Evolutionary conservation across 179 eudicot species (phyloP), one percentile per base, ranked within the genome.

Genomic region (Spergularia azorica): DNA sequence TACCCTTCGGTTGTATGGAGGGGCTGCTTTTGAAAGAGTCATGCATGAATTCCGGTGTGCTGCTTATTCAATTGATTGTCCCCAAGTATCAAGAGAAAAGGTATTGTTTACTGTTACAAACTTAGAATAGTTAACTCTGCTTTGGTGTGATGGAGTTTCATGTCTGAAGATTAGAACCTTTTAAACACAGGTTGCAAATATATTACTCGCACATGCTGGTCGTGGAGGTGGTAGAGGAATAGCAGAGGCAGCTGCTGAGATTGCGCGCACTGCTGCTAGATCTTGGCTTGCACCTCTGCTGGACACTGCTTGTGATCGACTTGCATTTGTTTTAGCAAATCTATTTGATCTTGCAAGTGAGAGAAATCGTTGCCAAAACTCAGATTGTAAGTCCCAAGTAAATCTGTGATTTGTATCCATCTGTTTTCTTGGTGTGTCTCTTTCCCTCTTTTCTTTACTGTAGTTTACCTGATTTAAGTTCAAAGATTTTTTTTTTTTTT

Each of bases 21-120:
- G 99, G 59, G 99, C 99, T 70, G 94, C 98, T 71, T 96, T 96
- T 86, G 99, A 94, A 80, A 88, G 98, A 80, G 97, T 89, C 56
- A 89, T 96, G 87, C 99, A 96, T 87, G 99, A 96, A 82, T 94
- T 95, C 76, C 94, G 96, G 0, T 93, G 97, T 79, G 99, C 99
- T 78, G 86, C 99, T 52, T 91, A 93, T 86, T 96, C 98, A 48
- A 84, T 96, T 62, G 97, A 94, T 77, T 96, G 99, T 76, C 99
- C 99, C 16, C 86, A 85, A 64, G 92, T 96, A 41, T 96, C 99
- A 36, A 88, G 98, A 83, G 99, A 96, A 82, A 96, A 96, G 93
- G 99, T 91, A 84, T 63, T 3, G 2, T 62, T 48, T 58, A 14
- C 43, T 81, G 15, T 50, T 41, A 3, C 39, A 43, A 43, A n/a